Evolutionary conservation across 2,329 filamentous ascomycete species (phyloP).

Genomic region (Peltaster fructicola): DNA sequence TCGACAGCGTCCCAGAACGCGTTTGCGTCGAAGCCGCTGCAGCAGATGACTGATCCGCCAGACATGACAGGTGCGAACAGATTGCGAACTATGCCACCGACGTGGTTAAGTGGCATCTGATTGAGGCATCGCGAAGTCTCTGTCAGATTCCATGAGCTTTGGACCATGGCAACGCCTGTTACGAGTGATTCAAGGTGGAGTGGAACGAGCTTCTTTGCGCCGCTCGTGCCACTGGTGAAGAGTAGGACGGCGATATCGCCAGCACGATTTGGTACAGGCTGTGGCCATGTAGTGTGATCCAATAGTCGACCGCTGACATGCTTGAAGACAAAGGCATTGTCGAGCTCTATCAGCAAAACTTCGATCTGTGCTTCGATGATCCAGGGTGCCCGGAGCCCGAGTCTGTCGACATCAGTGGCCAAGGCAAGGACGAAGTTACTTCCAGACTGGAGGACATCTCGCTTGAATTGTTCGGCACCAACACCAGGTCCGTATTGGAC

Average conservation of each 20-base stretch:
- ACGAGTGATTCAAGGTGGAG: slow-evolving; percentile 34
- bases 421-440: slow-evolving; percentile 32
- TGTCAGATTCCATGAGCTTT: slow-evolving; percentile 35
- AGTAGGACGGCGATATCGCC: slow-evolving; percentile 35
- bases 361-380: slow-evolving; percentile 19
- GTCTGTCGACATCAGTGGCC: slow-evolving; percentile 21
- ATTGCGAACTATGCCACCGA: slow-evolving; percentile 36
- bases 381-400: slow-evolving; percentile 23
- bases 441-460: slow-evolving; percentile 31
- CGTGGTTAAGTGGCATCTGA: slow-evolving; percentile 42
- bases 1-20: slow-evolving; percentile 39
- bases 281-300: slow-evolving; percentile 1
- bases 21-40: slow-evolving; percentile 35
- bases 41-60: slow-evolving; percentile 37
- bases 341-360: slow-evolving; percentile 24
- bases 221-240: slow-evolving; percentile 41
- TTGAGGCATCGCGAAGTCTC: slow-evolving; percentile 35
- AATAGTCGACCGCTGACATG: slow-evolving; percentile 7
- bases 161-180: slow-evolving; percentile 33
- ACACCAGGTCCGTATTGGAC: slow-evolving; percentile 32
- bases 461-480: slow-evolving; percentile 30
- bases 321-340: slow-evolving; percentile 21
- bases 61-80: slow-evolving; percentile 38
- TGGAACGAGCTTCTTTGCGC: slow-evolving; percentile 41
- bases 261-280: slow-evolving; percentile 20